Percentiles rank a stretch among this genome's conserved stretches.
Conservation (phyloP, 148 eudicot species). For the Amaranthus palmeri region DNA sequence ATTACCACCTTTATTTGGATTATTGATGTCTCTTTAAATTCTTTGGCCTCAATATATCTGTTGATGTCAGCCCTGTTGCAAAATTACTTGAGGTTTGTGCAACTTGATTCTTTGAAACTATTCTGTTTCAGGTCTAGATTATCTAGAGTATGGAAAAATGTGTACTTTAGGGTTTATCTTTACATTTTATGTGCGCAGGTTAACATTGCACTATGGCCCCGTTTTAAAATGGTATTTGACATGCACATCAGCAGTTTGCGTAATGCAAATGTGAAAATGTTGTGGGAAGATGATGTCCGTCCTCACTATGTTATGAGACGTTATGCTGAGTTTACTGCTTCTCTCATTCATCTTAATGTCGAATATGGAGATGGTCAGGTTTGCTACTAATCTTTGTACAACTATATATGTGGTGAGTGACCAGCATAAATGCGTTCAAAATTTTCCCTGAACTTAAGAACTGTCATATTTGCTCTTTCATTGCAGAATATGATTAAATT, state of each 20-base stretch:
- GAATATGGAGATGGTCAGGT: slow-evolving; percentile 99
- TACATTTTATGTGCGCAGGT: slow-evolving; percentile 48
- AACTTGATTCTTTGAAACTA: no score
- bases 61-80: background rate
- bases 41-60: background rate
- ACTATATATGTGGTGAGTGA: slow-evolving; percentile 70
- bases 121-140: no score
- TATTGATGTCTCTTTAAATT: background rate
- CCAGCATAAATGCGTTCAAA: slow-evolving; percentile 6
- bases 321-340: slow-evolving; percentile 95
- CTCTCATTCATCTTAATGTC: slow-evolving; percentile 84
- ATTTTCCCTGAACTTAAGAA: background rate
- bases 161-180: background rate
- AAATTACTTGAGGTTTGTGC: background rate
- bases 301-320: slow-evolving; percentile 98
- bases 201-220: slow-evolving; percentile 93
- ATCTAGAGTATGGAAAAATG: background rate
- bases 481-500: background rate
- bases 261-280: slow-evolving; percentile 72
- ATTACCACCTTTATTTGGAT: background rate
- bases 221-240: slow-evolving; percentile 97
- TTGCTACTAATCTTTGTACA: slow-evolving; percentile 22
- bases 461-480: background rate
- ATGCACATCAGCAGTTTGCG: slow-evolving; percentile 89
- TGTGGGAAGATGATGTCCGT: slow-evolving; percentile 99